phyloP scores from a whole-genome alignment of 345 rosid genomes.

The Anacardium occidentale region DNA sequence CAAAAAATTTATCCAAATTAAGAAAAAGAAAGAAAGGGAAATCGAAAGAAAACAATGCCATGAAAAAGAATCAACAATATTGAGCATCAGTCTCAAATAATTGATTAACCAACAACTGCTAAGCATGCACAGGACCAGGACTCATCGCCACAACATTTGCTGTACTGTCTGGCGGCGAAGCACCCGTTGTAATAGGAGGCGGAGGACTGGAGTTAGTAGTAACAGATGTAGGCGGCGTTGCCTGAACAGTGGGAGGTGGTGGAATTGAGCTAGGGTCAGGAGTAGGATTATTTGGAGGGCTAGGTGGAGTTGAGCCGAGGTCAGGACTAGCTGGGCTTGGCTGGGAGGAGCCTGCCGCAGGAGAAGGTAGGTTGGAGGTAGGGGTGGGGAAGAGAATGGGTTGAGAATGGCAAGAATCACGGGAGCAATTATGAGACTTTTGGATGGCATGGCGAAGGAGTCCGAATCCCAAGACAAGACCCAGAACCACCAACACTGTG shows the following conservation, averaged over 20 bases:
- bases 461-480: constrained; percentile 67
- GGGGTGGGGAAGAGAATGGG: constrained; percentile 43
- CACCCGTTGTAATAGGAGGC: constrained; percentile 30
- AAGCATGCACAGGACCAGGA: constrained; percentile 68
- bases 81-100: constrained; percentile 13
- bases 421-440: constrained; percentile 53
- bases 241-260: constrained; percentile 5
- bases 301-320: constrained; percentile 30
- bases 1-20: background rate
- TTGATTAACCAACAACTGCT: constrained; percentile 18
- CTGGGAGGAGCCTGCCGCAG: constrained; percentile 22
- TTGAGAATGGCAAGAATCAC: constrained; percentile 50
- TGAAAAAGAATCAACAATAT: constrained; percentile 15
- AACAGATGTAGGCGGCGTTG: constrained; percentile 30
- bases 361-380: constrained; percentile 20
- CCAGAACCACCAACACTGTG: constrained; percentile 60
- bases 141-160: constrained; percentile 45
- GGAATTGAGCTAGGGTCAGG: too few relatives aligned
- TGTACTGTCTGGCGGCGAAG: constrained; percentile 59
- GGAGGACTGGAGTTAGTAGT: constrained; percentile 24
- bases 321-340: constrained; percentile 33
- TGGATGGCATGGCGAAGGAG: constrained; percentile 48
- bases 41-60: constrained; percentile 11
- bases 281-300: too few relatives aligned
- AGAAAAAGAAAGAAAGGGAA: background rate